phyloP scores from a whole-genome alignment of 306 rosid species.

The Ormosia emarginata region DNA sequence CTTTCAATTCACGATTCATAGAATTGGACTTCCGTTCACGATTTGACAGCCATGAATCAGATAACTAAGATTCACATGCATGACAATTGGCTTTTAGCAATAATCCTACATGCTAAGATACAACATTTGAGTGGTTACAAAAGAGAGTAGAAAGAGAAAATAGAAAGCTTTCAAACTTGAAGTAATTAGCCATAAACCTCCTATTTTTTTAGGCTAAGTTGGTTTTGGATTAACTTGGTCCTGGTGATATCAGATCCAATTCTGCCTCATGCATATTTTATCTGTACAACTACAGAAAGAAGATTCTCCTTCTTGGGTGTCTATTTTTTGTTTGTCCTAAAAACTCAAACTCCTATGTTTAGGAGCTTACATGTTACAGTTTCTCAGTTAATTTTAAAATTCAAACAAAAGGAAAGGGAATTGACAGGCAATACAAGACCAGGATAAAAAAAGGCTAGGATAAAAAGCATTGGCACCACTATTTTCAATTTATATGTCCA shows the following conservation, averaged over 20 bases:
- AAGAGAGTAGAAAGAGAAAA: background rate
- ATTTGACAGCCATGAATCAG: background rate
- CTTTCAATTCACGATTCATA: background rate
- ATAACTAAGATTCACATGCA: background rate
- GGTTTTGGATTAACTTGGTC: background rate
- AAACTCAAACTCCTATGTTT: background rate
- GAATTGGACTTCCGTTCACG: background rate
- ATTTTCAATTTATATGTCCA: background rate
- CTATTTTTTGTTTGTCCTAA: background rate
- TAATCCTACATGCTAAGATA: background rate
- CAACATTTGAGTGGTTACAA: background rate
- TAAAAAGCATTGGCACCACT: background rate
- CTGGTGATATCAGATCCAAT: background rate
- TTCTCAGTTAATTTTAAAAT: background rate
- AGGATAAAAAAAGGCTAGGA: background rate
- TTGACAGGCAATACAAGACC: background rate
- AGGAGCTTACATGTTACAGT: background rate
- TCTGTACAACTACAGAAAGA: background rate
- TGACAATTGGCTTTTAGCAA: background rate
- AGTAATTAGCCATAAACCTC: background rate
- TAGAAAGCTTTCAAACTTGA: background rate
- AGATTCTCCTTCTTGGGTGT: background rate
- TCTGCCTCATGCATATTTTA: background rate
- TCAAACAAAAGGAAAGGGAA: constrained; percentile 3
- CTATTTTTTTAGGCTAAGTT: background rate